Conservation (phyloP, 2,329 filamentous ascomycete genomes). For the Diplodia intermedia region DNA sequence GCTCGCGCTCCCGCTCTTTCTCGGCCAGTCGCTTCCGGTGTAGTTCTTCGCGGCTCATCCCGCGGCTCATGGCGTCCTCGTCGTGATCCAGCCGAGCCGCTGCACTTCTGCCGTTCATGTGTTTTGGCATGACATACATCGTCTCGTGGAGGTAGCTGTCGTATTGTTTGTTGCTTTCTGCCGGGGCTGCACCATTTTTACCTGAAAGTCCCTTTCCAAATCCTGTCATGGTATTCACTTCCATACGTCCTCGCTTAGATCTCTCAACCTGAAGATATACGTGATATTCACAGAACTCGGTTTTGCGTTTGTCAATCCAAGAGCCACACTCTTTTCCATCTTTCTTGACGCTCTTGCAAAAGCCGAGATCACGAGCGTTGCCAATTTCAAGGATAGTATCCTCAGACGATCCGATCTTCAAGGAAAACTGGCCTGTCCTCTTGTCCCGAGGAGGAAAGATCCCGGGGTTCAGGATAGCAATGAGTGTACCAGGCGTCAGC, state of each 20-base stretch:
- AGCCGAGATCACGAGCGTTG: slow-evolving; percentile 81
- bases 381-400: slow-evolving; percentile 93
- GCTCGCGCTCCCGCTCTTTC: slow-evolving; percentile 74
- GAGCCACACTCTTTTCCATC: slow-evolving; percentile 80
- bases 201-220: slow-evolving; percentile 34
- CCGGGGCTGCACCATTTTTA: slow-evolving; percentile 38
- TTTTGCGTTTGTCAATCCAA: slow-evolving; percentile 89
- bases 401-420: slow-evolving; percentile 83
- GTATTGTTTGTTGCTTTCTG: slow-evolving; percentile 51
- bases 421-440: slow-evolving; percentile 82
- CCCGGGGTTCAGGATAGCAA: slow-evolving; percentile 89
- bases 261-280: slow-evolving; percentile 81
- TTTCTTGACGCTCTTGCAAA: slow-evolving; percentile 83
- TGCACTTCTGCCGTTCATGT: slow-evolving; percentile 53
- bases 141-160: slow-evolving; percentile 65
- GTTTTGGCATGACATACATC: slow-evolving; percentile 51
- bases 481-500: slow-evolving; percentile 84
- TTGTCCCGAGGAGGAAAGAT: slow-evolving; percentile 86
- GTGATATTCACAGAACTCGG: slow-evolving; percentile 92
- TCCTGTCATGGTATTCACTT: slow-evolving; percentile 74
- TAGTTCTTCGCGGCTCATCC: slow-evolving; percentile 69
- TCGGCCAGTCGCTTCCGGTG: slow-evolving; percentile 69
- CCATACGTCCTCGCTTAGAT: slow-evolving; percentile 71
- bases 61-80: slow-evolving; percentile 62
- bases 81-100: slow-evolving; percentile 71